These are phyloP conservation scores for Nematodospora valgi DNA, from an alignment of 805 yeast species.

Conservation along the genomic window DNA sequence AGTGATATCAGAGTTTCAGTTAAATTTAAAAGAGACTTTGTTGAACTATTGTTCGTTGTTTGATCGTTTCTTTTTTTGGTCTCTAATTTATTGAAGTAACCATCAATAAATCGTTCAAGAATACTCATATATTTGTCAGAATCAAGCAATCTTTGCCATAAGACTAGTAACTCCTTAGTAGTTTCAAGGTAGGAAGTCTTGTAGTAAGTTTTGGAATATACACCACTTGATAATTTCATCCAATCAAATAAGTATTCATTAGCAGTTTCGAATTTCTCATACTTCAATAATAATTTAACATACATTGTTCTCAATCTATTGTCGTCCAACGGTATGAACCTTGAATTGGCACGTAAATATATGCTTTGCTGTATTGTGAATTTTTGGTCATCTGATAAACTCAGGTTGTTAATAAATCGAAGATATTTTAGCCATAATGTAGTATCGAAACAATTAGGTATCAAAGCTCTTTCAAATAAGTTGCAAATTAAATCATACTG, in stretches of 20 bases:
- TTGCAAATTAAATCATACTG: slow-evolving; percentile 32
- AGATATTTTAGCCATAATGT: slow-evolving; percentile 69
- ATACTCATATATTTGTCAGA: slow-evolving; percentile 14
- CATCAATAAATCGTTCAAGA: slow-evolving; percentile 16
- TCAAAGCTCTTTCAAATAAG: slow-evolving; percentile 69
- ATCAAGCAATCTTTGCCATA: slow-evolving; percentile 12
- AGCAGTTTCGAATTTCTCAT: slow-evolving; percentile 17
- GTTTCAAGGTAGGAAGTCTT: slow-evolving; percentile 18
- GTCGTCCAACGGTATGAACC: slow-evolving; percentile 32
- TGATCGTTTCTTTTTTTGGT: slow-evolving; percentile 10
- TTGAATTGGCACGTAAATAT: slow-evolving; percentile 50
- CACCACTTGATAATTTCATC: slow-evolving; percentile 22
- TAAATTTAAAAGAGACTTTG: neutral
- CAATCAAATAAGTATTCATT: slow-evolving; percentile 26
- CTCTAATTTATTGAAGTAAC: slow-evolving; percentile 18
- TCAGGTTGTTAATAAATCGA: slow-evolving; percentile 43
- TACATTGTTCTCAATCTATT: slow-evolving; percentile 23
- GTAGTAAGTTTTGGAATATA: slow-evolving; percentile 5
- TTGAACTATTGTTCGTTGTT: neutral
- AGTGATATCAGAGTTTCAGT: slow-evolving; percentile 9
- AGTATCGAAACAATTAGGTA: slow-evolving; percentile 61
- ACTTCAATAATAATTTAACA: slow-evolving; percentile 18
- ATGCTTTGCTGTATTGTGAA: slow-evolving; percentile 34
- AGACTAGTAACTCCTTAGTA: slow-evolving; percentile 9
- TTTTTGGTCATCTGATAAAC: slow-evolving; percentile 14